Percentiles rank a stretch among this genome's conserved stretches.
Conservation (phyloP, 768 basidiomycete species). For the Amanita muscaria region DNA sequence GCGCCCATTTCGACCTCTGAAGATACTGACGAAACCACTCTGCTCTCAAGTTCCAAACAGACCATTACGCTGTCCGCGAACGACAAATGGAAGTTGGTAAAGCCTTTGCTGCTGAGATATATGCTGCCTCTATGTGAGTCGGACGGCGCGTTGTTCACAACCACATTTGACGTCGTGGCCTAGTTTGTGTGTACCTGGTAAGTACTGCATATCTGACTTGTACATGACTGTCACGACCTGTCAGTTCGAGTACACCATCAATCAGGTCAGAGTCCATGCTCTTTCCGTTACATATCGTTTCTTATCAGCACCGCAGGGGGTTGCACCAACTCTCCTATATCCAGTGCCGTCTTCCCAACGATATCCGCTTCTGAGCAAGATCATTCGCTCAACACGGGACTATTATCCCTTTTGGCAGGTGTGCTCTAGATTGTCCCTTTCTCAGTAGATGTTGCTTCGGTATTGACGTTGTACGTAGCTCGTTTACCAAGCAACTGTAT, state of each 20-base stretch:
- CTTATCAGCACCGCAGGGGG: conserved; percentile 50
- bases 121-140: conserved; percentile 90
- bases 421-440: conserved; percentile 15
- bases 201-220: conserved; percentile 13
- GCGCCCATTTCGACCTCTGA: conserved; percentile 35
- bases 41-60: conserved; percentile 28
- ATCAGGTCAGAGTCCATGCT: conserved; percentile 41
- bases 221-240: conserved; percentile 2
- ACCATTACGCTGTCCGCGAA: conserved; percentile 45
- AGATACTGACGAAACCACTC: conserved; percentile 32
- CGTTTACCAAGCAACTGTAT: conserved; percentile 85
- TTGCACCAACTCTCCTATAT: conserved; percentile 85
- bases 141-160: conserved; percentile 1
- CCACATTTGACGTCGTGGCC: neutral
- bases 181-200: conserved; percentile 39
- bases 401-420: conserved; percentile 97
- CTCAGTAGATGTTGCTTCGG: conserved; percentile 46
- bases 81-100: conserved; percentile 79
- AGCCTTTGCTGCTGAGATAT: conserved; percentile 70
- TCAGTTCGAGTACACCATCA: conserved; percentile 88
- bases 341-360: conserved; percentile 60
- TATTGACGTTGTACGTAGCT: conserved; percentile 36
- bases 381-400: conserved; percentile 81
- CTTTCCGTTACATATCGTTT: neutral
- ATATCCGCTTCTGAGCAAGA: conserved; percentile 56